Conservation (phyloP, 2,329 filamentous ascomycete genomes). For the Nothopassalora personata region DNA sequence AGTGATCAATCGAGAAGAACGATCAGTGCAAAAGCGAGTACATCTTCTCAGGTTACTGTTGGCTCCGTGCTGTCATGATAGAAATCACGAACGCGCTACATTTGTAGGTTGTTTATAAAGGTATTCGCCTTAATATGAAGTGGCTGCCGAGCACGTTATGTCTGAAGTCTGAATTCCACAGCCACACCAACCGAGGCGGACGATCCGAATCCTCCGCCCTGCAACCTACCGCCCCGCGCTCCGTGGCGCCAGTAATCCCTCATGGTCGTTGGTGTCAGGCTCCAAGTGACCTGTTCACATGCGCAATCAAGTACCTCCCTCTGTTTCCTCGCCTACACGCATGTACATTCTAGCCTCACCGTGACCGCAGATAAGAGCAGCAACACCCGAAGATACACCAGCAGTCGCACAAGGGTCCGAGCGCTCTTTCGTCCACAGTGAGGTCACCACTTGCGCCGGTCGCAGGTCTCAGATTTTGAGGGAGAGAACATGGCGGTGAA, state of each 20-base stretch:
- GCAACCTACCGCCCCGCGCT: background rate
- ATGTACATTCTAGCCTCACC: background rate
- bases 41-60: too few species aligned
- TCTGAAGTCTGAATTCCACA: background rate
- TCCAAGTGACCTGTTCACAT: background rate
- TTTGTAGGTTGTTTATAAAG: background rate
- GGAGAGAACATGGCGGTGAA: constrained; percentile 34
- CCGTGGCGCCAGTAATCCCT: background rate
- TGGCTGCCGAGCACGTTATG: too few species aligned
- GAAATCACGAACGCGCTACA: background rate
- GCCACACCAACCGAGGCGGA: background rate
- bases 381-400: background rate
- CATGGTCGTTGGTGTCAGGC: background rate
- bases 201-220: background rate
- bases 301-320: background rate
- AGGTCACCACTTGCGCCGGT: constrained; percentile 1
- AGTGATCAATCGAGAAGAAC: too few species aligned
- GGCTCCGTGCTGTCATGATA: too few species aligned
- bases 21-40: too few species aligned
- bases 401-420: background rate
- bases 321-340: background rate
- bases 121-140: too few species aligned
- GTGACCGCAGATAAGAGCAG: background rate
- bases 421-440: background rate
- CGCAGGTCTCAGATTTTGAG: background rate